These are phyloP conservation scores for Termitomyces sp. DNA, from an alignment of 768 basidiomycete species.

Conservation along the genomic window DNA sequence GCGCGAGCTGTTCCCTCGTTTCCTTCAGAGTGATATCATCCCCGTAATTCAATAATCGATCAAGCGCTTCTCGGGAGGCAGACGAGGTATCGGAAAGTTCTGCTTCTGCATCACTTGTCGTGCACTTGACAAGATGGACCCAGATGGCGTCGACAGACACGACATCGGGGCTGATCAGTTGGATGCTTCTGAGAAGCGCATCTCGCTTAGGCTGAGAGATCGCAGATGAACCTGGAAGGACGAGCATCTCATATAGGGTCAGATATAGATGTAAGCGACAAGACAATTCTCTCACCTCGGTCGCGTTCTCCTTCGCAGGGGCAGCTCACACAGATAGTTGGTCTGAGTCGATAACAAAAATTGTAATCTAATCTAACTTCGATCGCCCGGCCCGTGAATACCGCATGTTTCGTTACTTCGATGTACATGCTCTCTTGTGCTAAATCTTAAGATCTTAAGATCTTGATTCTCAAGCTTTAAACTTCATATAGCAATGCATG, in stretches of 20 bases:
- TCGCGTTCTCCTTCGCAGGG: background rate
- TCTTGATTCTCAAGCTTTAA: too few species aligned
- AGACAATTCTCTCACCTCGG: background rate
- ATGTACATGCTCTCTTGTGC: too few species aligned
- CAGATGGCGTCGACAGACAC: slow-evolving; percentile 75
- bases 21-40: slow-evolving; percentile 54
- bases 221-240: slow-evolving; percentile 72
- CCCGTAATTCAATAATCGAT: slow-evolving; percentile 79
- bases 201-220: slow-evolving; percentile 69
- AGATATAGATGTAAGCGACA: background rate
- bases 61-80: slow-evolving; percentile 45
- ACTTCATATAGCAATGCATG: too few species aligned
- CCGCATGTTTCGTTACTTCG: too few species aligned
- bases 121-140: slow-evolving; percentile 78
- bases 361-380: slow-evolving; percentile 13
- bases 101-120: slow-evolving; percentile 35
- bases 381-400: too few species aligned
- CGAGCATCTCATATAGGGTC: slow-evolving; percentile 50
- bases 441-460: too few species aligned
- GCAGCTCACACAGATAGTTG: background rate
- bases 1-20: slow-evolving; percentile 33
- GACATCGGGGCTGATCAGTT: slow-evolving; percentile 45
- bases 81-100: slow-evolving; percentile 44
- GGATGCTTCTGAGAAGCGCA: slow-evolving; percentile 57
- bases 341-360: slow-evolving; percentile 1